Conservation (phyloP, 176 grass and related monocot species). For the Bonia amplexicaulis region DNA sequence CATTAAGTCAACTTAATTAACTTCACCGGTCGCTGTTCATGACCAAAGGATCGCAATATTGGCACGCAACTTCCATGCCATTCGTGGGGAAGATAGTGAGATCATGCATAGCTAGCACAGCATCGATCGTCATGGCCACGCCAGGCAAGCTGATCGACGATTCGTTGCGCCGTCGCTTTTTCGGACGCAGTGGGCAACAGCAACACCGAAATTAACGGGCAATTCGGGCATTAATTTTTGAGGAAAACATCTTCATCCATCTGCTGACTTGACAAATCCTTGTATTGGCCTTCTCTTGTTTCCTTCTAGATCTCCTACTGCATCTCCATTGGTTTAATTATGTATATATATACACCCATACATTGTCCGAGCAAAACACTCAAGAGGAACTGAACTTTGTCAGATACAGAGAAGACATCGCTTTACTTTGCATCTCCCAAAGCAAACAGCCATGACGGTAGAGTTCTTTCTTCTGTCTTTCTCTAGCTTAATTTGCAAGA, state of each 20-base stretch:
- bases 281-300: not conserved
- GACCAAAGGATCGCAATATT: not conserved
- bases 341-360: not conserved
- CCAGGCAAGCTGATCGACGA: not conserved
- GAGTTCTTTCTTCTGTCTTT: not conserved
- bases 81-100: not conserved
- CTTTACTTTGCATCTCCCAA: not conserved
- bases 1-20: constrained; percentile 19
- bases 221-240: not conserved
- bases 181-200: not conserved
- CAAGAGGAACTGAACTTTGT: not conserved
- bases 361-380: not conserved
- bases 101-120: not conserved
- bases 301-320: not conserved
- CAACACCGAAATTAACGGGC: not conserved
- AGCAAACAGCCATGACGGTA: constrained; percentile 39
- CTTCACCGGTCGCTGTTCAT: not conserved
- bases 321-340: not conserved
- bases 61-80: constrained; percentile 4
- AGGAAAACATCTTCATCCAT: not conserved
- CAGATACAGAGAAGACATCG: not conserved
- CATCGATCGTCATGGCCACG: not conserved
- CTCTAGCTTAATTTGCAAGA: not conserved
- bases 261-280: not conserved
- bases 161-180: not conserved